Evolutionary conservation across 2,329 filamentous ascomycete genomes (phyloP).

Genomic region (Rutstroemia sp.): DNA sequence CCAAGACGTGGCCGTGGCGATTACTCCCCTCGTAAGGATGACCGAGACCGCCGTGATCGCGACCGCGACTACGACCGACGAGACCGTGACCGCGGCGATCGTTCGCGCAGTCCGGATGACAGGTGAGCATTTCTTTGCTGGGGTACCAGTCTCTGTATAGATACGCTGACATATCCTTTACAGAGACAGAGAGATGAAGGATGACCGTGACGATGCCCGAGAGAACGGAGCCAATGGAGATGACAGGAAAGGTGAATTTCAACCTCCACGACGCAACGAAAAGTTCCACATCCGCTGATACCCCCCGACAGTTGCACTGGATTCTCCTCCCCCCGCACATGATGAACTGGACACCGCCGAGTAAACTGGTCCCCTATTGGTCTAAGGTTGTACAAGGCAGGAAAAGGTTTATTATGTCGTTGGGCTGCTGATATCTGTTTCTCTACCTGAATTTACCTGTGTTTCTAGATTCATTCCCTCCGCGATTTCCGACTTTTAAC

Average conservation of each 20-base stretch:
- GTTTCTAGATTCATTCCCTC: constrained; percentile 28
- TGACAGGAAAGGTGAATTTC: constrained; percentile 72
- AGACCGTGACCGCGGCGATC: constrained; percentile 50
- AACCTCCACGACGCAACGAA: constrained; percentile 15
- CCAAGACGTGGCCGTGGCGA: constrained; percentile 68
- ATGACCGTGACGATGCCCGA: constrained; percentile 64
- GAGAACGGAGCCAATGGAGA: constrained; percentile 78
- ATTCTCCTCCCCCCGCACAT: constrained; percentile 75
- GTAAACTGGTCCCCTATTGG: constrained; percentile 33
- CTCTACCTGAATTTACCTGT: constrained; percentile 27
- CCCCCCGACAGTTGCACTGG: constrained; percentile 43
- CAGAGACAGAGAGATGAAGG: constrained; percentile 41
- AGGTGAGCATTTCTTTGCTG: constrained; percentile 35
- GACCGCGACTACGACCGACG: constrained; percentile 70
- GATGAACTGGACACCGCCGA: constrained; percentile 97
- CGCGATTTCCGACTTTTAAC: constrained; percentile 14
- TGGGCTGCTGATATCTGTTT: constrained; percentile 24
- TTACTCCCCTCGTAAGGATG: constrained; percentile 83
- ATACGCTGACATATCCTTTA: neutral
- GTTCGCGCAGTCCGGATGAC: constrained; percentile 63
- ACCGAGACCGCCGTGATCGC: constrained; percentile 72
- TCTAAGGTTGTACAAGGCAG: constrained; percentile 19
- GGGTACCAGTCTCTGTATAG: neutral
- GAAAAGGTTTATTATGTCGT: constrained; percentile 22
- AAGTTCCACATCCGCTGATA: constrained; percentile 23